Evolutionary conservation across 2,329 filamentous ascomycete species (phyloP).

Genomic region (Arthrobotrys musiformis): DNA sequence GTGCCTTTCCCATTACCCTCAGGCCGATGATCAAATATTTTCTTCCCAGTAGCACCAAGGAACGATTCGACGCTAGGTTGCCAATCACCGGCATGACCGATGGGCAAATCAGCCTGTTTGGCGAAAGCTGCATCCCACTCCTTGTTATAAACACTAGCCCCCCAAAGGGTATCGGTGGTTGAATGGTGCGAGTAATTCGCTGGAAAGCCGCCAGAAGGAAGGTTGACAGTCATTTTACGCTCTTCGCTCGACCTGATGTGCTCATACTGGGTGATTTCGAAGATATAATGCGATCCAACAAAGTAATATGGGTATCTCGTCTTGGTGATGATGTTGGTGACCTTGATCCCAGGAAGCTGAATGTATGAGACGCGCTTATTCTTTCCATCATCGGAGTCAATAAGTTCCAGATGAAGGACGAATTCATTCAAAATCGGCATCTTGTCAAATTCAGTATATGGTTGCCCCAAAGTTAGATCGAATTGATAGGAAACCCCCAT

Average conservation of each 20-base stretch:
- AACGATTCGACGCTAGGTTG: constrained; percentile 56
- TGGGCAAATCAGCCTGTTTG: constrained; percentile 50
- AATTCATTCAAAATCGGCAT: constrained; percentile 59
- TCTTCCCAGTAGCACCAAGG: constrained; percentile 42
- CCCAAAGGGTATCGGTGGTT: constrained; percentile 58
- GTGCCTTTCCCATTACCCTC: constrained; percentile 3
- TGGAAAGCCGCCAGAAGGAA: constrained; percentile 50
- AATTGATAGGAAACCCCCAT: constrained; percentile 57
- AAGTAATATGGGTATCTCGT: constrained; percentile 59
- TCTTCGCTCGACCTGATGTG: constrained; percentile 34
- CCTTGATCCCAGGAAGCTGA: constrained; percentile 58
- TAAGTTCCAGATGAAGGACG: constrained; percentile 56
- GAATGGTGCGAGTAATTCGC: constrained; percentile 54
- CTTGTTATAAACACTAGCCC: constrained; percentile 55
- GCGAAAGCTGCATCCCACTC: constrained; percentile 58
- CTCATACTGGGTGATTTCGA: constrained; percentile 59
- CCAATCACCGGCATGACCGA: constrained; percentile 57
- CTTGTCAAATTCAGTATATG: constrained; percentile 54
- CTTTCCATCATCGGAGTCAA: constrained; percentile 55
- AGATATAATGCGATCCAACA: constrained; percentile 57
- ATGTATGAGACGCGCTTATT: constrained; percentile 57
- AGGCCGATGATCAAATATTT: not conserved
- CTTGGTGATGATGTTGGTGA: constrained; percentile 58
- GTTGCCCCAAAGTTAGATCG: constrained; percentile 55
- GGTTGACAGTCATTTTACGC: constrained; percentile 29